phyloP scores from a whole-genome alignment of 1,139 yeast species.

The Sugiyamaella grinbergsii region DNA sequence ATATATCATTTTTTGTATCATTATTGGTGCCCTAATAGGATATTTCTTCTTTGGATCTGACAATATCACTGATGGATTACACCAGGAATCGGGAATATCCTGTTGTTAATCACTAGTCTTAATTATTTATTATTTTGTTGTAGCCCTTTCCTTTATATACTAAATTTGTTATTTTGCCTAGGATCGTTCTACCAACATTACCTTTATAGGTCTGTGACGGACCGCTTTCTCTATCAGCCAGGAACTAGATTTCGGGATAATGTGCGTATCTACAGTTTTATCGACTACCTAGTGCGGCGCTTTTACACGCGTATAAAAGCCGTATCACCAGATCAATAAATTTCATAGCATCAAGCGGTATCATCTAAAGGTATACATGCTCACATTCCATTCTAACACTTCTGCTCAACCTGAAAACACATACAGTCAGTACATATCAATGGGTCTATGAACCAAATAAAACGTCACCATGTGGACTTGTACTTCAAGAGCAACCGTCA shows the following conservation, averaged over 20 bases:
- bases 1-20: slow-evolving; percentile 61
- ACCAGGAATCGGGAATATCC: slow-evolving; percentile 25
- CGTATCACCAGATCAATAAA: slow-evolving; percentile 12
- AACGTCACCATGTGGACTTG: slow-evolving; percentile 5
- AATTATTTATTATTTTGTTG: neutral
- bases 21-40: slow-evolving; percentile 64
- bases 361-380: too few species aligned
- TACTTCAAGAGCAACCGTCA: neutral
- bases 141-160: neutral
- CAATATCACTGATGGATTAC: slow-evolving; percentile 26
- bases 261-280: neutral
- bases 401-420: too few species aligned
- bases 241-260: too few species aligned
- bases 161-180: neutral
- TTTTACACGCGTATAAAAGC: slow-evolving; percentile 1
- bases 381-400: too few species aligned
- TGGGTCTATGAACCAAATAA: neutral
- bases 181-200: neutral
- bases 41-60: slow-evolving; percentile 46
- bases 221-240: too few species aligned
- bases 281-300: slow-evolving; percentile 5
- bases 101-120: slow-evolving; percentile 24
- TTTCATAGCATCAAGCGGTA: too few species aligned
- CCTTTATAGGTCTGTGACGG: too few species aligned
- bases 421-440: too few species aligned